Conservation (phyloP, 2,329 filamentous ascomycete species). For the Fusarium buharicum region DNA sequence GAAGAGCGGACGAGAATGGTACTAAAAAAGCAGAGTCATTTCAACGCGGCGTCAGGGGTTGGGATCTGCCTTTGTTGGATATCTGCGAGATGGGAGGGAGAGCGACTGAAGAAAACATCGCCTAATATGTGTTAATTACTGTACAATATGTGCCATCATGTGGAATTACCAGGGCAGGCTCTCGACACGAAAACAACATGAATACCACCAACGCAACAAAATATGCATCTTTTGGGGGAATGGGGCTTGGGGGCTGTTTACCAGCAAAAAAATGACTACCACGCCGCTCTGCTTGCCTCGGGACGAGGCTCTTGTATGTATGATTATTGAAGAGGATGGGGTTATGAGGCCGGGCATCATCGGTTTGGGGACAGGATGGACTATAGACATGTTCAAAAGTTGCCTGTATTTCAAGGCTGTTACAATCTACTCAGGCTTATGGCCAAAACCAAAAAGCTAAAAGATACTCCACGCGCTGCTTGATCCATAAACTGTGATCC, state of each 20-base stretch:
- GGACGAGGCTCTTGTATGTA: conserved; percentile 47
- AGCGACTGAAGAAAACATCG: conserved; percentile 20
- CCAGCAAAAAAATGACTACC: conserved; percentile 42
- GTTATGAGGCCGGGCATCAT: conserved; percentile 30
- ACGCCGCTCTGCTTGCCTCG: conserved; percentile 50
- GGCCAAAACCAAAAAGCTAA: not conserved
- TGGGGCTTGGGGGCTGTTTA: conserved; percentile 41
- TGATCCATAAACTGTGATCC: not conserved
- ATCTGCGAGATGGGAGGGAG: conserved; percentile 32
- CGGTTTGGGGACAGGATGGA: conserved; percentile 26
- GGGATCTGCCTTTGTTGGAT: conserved; percentile 39
- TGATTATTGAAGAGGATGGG: conserved; percentile 39
- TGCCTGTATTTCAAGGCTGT: conserved; percentile 25
- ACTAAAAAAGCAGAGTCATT: conserved; percentile 52
- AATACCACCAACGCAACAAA: conserved; percentile 25
- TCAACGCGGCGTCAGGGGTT: conserved; percentile 39
- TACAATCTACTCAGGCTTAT: conserved; percentile 23
- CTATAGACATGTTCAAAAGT: conserved; percentile 38
- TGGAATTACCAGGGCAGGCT: conserved; percentile 41
- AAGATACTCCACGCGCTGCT: not conserved
- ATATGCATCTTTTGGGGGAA: conserved; percentile 33
- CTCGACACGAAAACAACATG: conserved; percentile 38
- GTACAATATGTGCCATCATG: conserved; percentile 49
- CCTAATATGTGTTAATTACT: conserved; percentile 48
- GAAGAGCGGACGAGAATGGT: conserved; percentile 93